phyloP scores from a whole-genome alignment of 2,329 filamentous ascomycete genomes.

The Colletotrichum euphorbiae region DNA sequence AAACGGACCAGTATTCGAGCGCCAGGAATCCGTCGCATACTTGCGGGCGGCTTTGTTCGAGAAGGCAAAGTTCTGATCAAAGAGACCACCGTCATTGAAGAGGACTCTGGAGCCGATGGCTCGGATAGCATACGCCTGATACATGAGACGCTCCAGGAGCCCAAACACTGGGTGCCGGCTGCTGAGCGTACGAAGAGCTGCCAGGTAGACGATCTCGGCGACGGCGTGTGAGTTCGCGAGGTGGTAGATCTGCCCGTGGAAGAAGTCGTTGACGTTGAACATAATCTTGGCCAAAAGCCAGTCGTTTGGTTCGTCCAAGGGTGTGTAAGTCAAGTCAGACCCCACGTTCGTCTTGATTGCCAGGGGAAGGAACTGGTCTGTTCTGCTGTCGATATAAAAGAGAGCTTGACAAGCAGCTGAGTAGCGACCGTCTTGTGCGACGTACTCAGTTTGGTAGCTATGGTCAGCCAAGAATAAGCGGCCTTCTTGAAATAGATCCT shows the following conservation, averaged over 20 bases:
- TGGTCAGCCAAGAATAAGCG: not conserved
- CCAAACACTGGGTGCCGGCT: constrained; percentile 57
- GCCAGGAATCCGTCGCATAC: not conserved
- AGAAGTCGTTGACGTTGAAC: constrained; percentile 61
- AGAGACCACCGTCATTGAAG: not conserved
- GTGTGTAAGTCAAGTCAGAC: constrained; percentile 54
- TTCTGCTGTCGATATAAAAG: not conserved
- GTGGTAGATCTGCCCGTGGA: constrained; percentile 57
- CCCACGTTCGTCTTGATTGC: not conserved
- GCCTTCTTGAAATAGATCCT: not conserved
- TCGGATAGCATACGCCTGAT: not conserved
- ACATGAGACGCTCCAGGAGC: constrained; percentile 43
- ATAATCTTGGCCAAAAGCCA: constrained; percentile 64
- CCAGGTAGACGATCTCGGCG: constrained; percentile 56
- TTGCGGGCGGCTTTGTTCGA: not conserved
- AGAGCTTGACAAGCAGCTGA: not conserved
- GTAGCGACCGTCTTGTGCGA: not conserved
- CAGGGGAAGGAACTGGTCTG: not conserved
- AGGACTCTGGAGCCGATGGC: not conserved
- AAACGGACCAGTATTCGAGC: not conserved
- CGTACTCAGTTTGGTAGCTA: not conserved
- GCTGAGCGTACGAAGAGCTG: constrained; percentile 59
- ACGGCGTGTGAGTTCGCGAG: constrained; percentile 57
- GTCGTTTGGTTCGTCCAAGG: constrained; percentile 55
- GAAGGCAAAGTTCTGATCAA: constrained; percentile 6